Evolutionary conservation across 169 alveolate genomes (phyloP), one percentile per base, ranked within the genome.

Genomic region (Eimeria sp.): DNA sequence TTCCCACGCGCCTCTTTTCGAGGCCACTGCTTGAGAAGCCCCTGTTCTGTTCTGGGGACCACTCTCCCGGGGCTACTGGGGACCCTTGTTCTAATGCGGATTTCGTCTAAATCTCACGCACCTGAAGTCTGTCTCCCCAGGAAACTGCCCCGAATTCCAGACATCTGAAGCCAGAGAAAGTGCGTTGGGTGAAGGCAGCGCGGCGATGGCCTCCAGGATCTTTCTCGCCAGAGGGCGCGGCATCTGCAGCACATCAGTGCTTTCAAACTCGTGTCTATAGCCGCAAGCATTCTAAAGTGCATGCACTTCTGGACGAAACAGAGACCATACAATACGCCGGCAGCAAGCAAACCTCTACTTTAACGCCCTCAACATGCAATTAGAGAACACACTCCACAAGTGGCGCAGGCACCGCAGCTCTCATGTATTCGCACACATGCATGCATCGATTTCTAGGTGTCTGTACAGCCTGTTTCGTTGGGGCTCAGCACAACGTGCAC

Each of bases 111-210:
- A 34, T 34, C 40, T 34, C 16, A 14, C 61, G 61, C 30, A 83
- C 91, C 91, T 43, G 45, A 57, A 49, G 76, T 83, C 91, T 1
- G 91, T 83, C 76, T 54, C 91, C 20, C 91, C 91, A 7, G 91
- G 91, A 20, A 83, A 49, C 22, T 9, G 91, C 47, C 91, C 91
- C 10, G 72, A 54, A 11, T 54, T 83, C 76, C 72, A 83, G 5
- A 83, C 51, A 65, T 83, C 91, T 10, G 72, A 25, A 1, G 91
- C 91, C 30, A 83, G 4, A 16, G 57, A 49, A 43, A 4, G 18
- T 5, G 75, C 91, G 13, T 5, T 16, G 27, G 91, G 91, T 14
- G 70, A 45, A 11, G 72, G 54, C 49, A 83, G 18, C 20, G 27
- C 34, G 27, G 43, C 87, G 5, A 76, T 16, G n/a, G 87, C 87